Base-by-base conservation (phyloP, 768 basidiomycete genomes). In the Naematelia encephala region DNA sequence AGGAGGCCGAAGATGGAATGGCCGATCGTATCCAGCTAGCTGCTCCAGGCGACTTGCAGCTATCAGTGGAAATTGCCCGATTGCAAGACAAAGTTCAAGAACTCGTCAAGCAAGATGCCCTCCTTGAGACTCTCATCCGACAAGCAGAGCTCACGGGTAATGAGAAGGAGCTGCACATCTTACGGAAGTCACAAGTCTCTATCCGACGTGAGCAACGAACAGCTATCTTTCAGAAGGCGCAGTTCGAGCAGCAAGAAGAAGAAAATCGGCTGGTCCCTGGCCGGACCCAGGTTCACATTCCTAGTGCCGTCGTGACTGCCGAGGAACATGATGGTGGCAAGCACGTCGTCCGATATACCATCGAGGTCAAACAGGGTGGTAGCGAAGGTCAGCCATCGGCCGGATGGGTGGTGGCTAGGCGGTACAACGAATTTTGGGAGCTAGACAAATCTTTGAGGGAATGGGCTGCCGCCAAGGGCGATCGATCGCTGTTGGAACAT, bases 111-210 rank as follows among this genome's bases (percentile, higher is more conserved):
- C 96, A 98, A 67, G 87, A 90, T 56, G 78, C 82, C 30, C 88
- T 91, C 80, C 82, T 99, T 3, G 87, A 89, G 60, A 88, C 86
- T 1, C 80, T 98, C 45, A 90, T 96, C 69, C 89, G 89, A 69
- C 93, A 94, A 75, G 96, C 96, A 0, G 96, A 98, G 71, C 79
- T 98, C 39, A 90, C 90, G 3, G 96, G 93, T 0, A 91, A 90
- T 70, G 85, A 84, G 1, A 86, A 88, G 67, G 93, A 98, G 77
- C 82, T 94, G 21, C 83, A 83, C 58, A 82, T 98, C 45, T 83
- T 98, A 49, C 84, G 81, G 60, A 88, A 85, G 68, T 93, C 91
- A 1, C 89, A 88, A 73, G 82, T 86, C 8, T 84, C 89, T 0
- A 84, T 98, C 80, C 84, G 81, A 14, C 81, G 90, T 56, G 92